These are phyloP conservation scores for Annona cherimola DNA, from an alignment of 164 flowering plant species.

Conservation along the genomic window DNA sequence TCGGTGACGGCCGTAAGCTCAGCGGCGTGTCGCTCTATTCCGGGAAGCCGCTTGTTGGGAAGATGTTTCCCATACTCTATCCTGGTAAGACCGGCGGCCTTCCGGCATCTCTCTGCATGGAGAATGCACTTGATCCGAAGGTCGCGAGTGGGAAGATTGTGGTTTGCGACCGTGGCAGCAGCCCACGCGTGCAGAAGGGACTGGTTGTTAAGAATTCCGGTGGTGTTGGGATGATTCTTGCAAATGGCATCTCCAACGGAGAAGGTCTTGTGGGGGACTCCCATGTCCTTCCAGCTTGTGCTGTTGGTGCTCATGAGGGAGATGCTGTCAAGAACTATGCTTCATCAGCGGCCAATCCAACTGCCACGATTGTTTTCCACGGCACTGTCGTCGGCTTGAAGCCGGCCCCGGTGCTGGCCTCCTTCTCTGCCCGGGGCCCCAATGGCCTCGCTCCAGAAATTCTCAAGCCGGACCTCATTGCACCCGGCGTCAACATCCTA, in stretches of 20 bases:
- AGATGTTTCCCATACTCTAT: conserved; percentile 56
- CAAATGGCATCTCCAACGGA: conserved; percentile 62
- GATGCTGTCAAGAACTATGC: conserved; percentile 48
- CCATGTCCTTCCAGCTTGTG: conserved; percentile 67
- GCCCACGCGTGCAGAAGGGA: conserved; percentile 69
- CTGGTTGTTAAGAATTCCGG: conserved; percentile 75
- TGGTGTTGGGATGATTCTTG: conserved; percentile 79
- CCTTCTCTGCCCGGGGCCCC: conserved; percentile 82
- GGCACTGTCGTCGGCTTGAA: conserved; percentile 68
- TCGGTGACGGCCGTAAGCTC: conserved; percentile 55
- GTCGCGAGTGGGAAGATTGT: conserved; percentile 65
- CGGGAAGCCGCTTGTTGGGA: conserved; percentile 44
- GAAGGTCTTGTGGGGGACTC: conserved; percentile 84
- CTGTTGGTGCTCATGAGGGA: conserved; percentile 64
- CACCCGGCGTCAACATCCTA: conserved; percentile 80
- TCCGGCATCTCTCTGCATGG: conserved; percentile 66
- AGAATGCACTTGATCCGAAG: conserved; percentile 52
- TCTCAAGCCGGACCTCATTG: conserved; percentile 75
- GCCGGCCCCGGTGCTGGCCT: conserved; percentile 86
- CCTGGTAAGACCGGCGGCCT: conserved; percentile 59
- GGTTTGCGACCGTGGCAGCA: conserved; percentile 74
- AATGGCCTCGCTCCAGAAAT: conserved; percentile 65
- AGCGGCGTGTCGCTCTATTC: conserved; percentile 71
- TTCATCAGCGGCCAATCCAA: conserved; percentile 33
- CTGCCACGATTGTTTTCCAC: conserved; percentile 51